phyloP scores from a whole-genome alignment of 2,329 filamentous ascomycete genomes.

The Fusarium palustre region DNA sequence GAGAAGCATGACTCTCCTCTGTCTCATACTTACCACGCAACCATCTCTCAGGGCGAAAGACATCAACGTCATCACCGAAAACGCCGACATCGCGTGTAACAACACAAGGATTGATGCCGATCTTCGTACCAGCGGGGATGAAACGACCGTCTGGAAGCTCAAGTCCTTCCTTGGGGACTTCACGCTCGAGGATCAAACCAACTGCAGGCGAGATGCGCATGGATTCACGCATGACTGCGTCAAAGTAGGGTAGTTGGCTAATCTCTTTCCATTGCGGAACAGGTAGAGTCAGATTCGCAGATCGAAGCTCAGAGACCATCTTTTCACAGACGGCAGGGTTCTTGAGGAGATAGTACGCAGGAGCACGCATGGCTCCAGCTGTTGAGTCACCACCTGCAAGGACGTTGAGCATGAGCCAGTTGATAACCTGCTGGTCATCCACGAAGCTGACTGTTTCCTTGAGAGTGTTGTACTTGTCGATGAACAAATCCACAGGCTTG shows the following conservation, averaged over 20 bases:
- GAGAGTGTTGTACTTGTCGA: conserved; percentile 33
- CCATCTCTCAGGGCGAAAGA: conserved; percentile 33
- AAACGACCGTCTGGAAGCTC: conserved; percentile 25
- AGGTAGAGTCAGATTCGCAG: conserved; percentile 11
- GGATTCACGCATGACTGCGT: conserved; percentile 33
- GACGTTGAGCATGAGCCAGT: conserved; percentile 41
- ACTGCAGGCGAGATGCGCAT: conserved; percentile 28
- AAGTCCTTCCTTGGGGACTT: conserved; percentile 24
- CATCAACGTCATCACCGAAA: conserved; percentile 27
- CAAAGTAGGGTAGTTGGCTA: conserved; percentile 23
- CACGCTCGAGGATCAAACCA: conserved; percentile 30
- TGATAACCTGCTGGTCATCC: conserved; percentile 35
- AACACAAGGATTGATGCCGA: conserved; percentile 35
- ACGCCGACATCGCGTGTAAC: conserved; percentile 27
- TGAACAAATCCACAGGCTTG: conserved; percentile 38
- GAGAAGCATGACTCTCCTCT: conserved; percentile 7
- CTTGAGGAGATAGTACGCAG: conserved; percentile 35
- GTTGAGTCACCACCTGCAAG: conserved; percentile 38
- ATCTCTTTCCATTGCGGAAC: conserved; percentile 38
- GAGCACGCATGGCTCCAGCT: conserved; percentile 34
- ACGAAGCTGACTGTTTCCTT: conserved; percentile 37
- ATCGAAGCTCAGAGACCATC: conserved; percentile 28
- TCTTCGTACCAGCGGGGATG: conserved; percentile 20
- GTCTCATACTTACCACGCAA: conserved; percentile 9
- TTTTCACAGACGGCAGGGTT: conserved; percentile 16